Evolutionary conservation across 306 rosid species (phyloP).

Genomic region (Trifolium fragiferum): DNA sequence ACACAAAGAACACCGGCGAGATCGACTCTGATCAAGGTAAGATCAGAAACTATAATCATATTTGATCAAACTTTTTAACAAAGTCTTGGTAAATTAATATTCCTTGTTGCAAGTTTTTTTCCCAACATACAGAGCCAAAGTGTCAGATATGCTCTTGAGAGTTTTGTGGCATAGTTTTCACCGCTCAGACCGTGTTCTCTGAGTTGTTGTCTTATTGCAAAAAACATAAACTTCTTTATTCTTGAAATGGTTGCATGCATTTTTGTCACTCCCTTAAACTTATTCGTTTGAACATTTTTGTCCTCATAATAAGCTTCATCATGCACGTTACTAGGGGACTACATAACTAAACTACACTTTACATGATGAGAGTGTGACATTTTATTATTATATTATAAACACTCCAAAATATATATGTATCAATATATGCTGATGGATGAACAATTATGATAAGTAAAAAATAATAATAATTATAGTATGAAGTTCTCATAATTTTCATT

Average conservation of each 20-base stretch:
- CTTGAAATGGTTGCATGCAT: neutral
- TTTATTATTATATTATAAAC: too few species aligned
- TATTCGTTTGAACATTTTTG: neutral
- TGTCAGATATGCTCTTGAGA: neutral
- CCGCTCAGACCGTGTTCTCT: slow-evolving; percentile 26
- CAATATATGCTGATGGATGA: too few species aligned
- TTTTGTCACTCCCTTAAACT: neutral
- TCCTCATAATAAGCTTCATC: slow-evolving; percentile 6
- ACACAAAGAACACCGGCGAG: too few species aligned
- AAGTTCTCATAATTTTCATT: too few species aligned
- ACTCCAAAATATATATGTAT: too few species aligned
- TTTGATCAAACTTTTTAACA: too few species aligned
- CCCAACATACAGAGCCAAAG: neutral
- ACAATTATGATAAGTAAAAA: too few species aligned
- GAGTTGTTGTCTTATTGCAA: slow-evolving; percentile 44
- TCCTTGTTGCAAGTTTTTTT: too few species aligned
- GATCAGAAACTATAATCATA: too few species aligned
- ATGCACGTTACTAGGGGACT: slow-evolving; percentile 22
- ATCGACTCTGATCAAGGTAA: too few species aligned
- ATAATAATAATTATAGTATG: too few species aligned
- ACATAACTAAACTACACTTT: neutral
- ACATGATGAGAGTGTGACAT: neutral
- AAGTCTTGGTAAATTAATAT: too few species aligned
- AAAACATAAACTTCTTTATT: neutral
- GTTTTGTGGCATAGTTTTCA: slow-evolving; percentile 35